Percentiles rank a stretch among this genome's conserved stretches.
These are phyloP conservation scores for Fusarium proliferatum DNA, from an alignment of 2,329 filamentous ascomycete genomes.

Conservation along the genomic window DNA sequence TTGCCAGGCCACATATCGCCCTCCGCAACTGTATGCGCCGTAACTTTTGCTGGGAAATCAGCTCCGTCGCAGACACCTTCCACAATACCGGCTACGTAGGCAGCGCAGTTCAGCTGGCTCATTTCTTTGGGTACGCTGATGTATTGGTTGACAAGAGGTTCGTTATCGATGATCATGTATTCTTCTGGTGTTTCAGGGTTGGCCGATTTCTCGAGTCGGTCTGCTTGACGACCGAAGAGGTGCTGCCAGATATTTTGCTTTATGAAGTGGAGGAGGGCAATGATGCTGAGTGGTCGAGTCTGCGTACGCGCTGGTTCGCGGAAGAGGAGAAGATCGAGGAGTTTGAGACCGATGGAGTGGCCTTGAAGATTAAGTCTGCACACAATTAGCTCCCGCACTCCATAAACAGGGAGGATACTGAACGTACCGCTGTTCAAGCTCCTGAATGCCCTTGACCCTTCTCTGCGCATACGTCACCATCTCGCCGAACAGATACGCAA, in stretches of 20 bases:
- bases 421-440: slow-evolving; percentile 86
- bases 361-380: slow-evolving; percentile 86
- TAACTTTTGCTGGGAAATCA: slow-evolving; percentile 88
- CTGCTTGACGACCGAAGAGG: slow-evolving; percentile 89
- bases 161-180: slow-evolving; percentile 99
- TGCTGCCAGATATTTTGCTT: slow-evolving; percentile 92
- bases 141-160: slow-evolving; percentile 94
- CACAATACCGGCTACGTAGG: slow-evolving; percentile 93
- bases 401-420: neutral
- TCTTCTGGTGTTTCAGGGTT: slow-evolving; percentile 87
- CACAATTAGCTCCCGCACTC: neutral
- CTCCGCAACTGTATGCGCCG: slow-evolving; percentile 80
- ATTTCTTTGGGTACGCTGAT: slow-evolving; percentile 95
- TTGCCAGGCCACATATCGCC: slow-evolving; percentile 94
- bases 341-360: slow-evolving; percentile 91
- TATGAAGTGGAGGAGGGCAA: slow-evolving; percentile 93
- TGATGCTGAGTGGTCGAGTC: slow-evolving; percentile 85
- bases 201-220: slow-evolving; percentile 89
- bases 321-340: slow-evolving; percentile 94
- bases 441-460: slow-evolving; percentile 90
- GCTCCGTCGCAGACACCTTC: slow-evolving; percentile 96
- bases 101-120: slow-evolving; percentile 95
- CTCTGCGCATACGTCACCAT: slow-evolving; percentile 96
- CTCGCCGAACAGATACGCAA: slow-evolving; percentile 95
- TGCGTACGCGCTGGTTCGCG: slow-evolving; percentile 77